Conservation (phyloP, 768 basidiomycete genomes). For the Auricularia sp. region DNA sequence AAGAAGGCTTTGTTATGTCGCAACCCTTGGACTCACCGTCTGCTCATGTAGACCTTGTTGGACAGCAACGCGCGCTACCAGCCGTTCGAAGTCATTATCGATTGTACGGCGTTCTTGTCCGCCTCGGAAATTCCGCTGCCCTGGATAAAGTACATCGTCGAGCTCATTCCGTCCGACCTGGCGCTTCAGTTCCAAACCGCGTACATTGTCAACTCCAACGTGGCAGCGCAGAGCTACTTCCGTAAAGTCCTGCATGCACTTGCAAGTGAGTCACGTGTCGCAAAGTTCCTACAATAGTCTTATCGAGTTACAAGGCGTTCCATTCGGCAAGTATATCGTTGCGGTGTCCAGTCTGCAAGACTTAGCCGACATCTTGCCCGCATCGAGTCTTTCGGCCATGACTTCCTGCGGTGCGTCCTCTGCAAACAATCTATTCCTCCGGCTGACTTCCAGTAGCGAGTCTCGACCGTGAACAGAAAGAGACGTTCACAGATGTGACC, state of each 20-base stretch:
- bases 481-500: constrained; percentile 49
- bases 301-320: constrained; percentile 29
- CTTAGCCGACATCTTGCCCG: constrained; percentile 28
- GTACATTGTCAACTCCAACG: constrained; percentile 67
- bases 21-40: constrained; percentile 11
- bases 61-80: neutral
- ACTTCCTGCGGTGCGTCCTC: neutral
- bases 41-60: constrained; percentile 22
- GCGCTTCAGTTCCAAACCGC: constrained; percentile 47
- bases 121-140: constrained; percentile 71
- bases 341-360: constrained; percentile 57
- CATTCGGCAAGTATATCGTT: constrained; percentile 41
- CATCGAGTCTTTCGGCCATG: neutral
- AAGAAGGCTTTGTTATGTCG: constrained; percentile 2
- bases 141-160: constrained; percentile 70
- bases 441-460: constrained; percentile 28
- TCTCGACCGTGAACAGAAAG: constrained; percentile 49
- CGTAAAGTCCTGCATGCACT: constrained; percentile 67
- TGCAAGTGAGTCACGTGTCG: constrained; percentile 26
- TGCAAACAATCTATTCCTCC: neutral
- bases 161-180: constrained; percentile 63
- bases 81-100: constrained; percentile 62
- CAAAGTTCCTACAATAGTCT: neutral
- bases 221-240: constrained; percentile 59
- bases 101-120: constrained; percentile 69